Percentiles rank a stretch among this genome's conserved stretches.
Evolutionary conservation across 345 rosid species (phyloP).

Genomic region (Citrus sp.): DNA sequence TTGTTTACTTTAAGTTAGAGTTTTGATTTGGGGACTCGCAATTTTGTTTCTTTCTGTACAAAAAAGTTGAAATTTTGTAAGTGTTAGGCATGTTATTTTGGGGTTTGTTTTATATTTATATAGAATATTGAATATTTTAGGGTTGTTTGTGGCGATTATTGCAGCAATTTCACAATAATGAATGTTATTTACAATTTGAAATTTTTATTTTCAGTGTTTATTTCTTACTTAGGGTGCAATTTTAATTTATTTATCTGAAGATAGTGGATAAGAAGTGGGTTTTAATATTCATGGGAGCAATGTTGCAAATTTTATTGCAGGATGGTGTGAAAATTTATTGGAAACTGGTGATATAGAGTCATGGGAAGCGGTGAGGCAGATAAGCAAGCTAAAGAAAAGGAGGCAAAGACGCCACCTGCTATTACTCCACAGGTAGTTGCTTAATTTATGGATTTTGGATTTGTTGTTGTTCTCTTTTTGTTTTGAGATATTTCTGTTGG

Average conservation of each 20-base stretch:
- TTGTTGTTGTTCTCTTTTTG: conserved; percentile 8
- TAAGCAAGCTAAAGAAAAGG: conserved; percentile 72
- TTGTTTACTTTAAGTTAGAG: not conserved
- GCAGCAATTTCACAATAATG: not conserved
- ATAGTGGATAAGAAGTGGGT: not conserved
- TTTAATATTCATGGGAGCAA: not conserved
- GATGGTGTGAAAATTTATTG: conserved; percentile 37
- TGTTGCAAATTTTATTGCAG: conserved; percentile 31
- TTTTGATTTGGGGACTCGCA: not conserved
- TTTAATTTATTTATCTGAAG: not conserved
- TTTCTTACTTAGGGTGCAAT: not conserved
- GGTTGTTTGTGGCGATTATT: not conserved
- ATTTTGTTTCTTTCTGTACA: not conserved
- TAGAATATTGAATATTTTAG: not conserved
- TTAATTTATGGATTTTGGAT: conserved; percentile 4
- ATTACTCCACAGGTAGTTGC: conserved; percentile 57
- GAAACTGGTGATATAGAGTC: conserved; percentile 18
- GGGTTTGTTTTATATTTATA: not conserved
- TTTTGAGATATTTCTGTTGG: not conserved
- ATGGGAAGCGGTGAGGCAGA: conserved; percentile 76
- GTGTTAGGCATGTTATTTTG: not conserved
- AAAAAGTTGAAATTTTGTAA: not conserved
- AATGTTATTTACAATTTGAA: not conserved
- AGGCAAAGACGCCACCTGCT: conserved; percentile 51
- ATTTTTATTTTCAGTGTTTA: not conserved